phyloP scores from a whole-genome alignment of 768 basidiomycete species.

The Mycena vitilis region DNA sequence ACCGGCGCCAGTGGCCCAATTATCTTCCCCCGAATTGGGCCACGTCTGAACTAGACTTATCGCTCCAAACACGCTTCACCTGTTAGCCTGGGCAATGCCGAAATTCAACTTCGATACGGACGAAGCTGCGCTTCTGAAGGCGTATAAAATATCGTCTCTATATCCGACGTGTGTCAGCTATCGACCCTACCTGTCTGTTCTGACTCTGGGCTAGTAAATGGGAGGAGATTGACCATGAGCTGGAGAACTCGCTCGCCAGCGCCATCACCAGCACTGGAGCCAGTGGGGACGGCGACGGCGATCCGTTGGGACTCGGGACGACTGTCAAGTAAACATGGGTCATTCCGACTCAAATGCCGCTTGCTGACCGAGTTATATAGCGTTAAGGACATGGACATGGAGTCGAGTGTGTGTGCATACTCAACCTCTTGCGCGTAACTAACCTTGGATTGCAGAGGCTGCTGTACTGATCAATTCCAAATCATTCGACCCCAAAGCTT shows the following conservation, averaged over 20 bases:
- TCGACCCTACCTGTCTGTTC: not conserved
- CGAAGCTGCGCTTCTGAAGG: slow-evolving; percentile 86
- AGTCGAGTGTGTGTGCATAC: slow-evolving; percentile 72
- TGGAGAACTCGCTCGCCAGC: slow-evolving; percentile 80
- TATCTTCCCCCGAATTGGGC: not conserved
- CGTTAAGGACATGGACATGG: slow-evolving; percentile 75
- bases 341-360: slow-evolving; percentile 5
- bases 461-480: slow-evolving; percentile 90
- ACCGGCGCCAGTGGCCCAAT: slow-evolving; percentile 7
- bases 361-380: slow-evolving; percentile 48
- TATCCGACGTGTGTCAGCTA: slow-evolving; percentile 67
- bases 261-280: slow-evolving; percentile 66
- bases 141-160: slow-evolving; percentile 85
- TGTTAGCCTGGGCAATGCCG: slow-evolving; percentile 53
- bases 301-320: slow-evolving; percentile 83
- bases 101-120: slow-evolving; percentile 78
- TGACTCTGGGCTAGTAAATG: slow-evolving; percentile 67
- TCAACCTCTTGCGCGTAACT: not conserved
- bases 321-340: slow-evolving; percentile 63
- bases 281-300: slow-evolving; percentile 71
- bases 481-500: slow-evolving; percentile 95
- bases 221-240: slow-evolving; percentile 91
- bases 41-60: not conserved
- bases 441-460: slow-evolving; percentile 62
- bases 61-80: not conserved